Percentiles rank a stretch among this genome's conserved stretches.
Evolutionary conservation across 495 filamentous ascomycete genomes (phyloP).

Genomic region (Cercophora samala): DNA sequence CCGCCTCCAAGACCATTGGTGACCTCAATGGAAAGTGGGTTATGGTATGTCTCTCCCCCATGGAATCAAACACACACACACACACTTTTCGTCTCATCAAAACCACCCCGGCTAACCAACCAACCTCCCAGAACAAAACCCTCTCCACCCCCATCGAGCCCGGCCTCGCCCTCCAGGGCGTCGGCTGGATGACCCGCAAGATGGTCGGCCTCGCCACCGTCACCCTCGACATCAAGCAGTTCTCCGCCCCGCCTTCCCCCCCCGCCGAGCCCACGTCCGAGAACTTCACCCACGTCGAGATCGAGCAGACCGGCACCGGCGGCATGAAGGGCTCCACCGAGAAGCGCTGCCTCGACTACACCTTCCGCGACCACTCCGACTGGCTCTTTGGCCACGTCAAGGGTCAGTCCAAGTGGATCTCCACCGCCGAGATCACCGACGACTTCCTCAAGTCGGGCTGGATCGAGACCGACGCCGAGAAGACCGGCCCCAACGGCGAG

Average conservation of each 20-base stretch:
- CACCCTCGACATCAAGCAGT: slow-evolving; percentile 66
- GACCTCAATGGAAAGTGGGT: slow-evolving; percentile 74
- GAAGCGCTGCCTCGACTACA: slow-evolving; percentile 67
- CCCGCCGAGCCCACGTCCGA: slow-evolving; percentile 37
- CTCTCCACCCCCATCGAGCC: slow-evolving; percentile 70
- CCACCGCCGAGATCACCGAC: slow-evolving; percentile 36
- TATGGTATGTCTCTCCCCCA: slow-evolving; percentile 56
- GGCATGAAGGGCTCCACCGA: slow-evolving; percentile 72
- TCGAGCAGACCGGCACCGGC: slow-evolving; percentile 72
- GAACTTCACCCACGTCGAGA: slow-evolving; percentile 67
- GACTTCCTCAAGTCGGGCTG: slow-evolving; percentile 51
- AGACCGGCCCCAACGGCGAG: slow-evolving; percentile 48
- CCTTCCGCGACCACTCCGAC: slow-evolving; percentile 67
- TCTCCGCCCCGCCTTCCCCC: slow-evolving; percentile 45
- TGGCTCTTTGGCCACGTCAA: slow-evolving; percentile 73
- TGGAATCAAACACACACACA: too few species aligned
- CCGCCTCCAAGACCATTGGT: slow-evolving; percentile 64
- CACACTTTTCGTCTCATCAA: too few species aligned
- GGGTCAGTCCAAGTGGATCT: slow-evolving; percentile 58
- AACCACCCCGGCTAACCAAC: too few species aligned
- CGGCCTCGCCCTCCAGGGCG: slow-evolving; percentile 74
- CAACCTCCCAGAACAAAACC: slow-evolving; percentile 62
- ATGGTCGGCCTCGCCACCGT: slow-evolving; percentile 67
- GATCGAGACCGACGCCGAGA: slow-evolving; percentile 49
- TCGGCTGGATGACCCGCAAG: slow-evolving; percentile 80